These are phyloP conservation scores for Spongospora subterranea DNA, from an alignment of 208 protist genomes.

Conservation along the genomic window DNA sequence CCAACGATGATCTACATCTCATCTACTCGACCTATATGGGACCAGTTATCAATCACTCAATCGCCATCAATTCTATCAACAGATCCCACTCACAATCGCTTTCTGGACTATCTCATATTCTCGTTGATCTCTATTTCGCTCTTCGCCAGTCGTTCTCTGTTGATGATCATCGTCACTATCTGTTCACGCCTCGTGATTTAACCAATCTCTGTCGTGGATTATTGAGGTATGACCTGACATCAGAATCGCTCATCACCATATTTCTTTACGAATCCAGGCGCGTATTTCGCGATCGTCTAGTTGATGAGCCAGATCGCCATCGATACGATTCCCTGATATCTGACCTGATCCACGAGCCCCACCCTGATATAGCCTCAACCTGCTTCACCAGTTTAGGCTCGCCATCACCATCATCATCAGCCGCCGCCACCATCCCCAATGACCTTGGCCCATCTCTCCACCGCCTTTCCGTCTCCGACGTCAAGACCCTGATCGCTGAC, in stretches of 20 bases:
- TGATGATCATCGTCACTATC: slow-evolving; percentile 93
- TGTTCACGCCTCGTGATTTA: slow-evolving; percentile 94
- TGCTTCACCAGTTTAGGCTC: not conserved
- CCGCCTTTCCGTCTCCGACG: slow-evolving; percentile 56
- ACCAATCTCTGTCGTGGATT: slow-evolving; percentile 85
- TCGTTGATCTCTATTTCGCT: slow-evolving; percentile 90
- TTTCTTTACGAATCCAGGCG: slow-evolving; percentile 89
- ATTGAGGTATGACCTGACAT: slow-evolving; percentile 83
- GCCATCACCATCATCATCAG: not conserved
- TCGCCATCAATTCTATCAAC: not conserved
- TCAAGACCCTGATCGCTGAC: slow-evolving; percentile 58
- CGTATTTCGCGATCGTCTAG: slow-evolving; percentile 91
- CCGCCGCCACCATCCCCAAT: not conserved
- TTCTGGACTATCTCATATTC: slow-evolving; percentile 84
- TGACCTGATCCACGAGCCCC: slow-evolving; percentile 34
- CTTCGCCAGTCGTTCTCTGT: slow-evolving; percentile 86
- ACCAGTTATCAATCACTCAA: slow-evolving; percentile 74
- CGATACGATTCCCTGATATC: slow-evolving; percentile 64
- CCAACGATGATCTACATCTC: slow-evolving; percentile 85
- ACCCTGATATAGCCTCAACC: not conserved
- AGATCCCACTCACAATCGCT: not conserved
- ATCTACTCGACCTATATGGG: slow-evolving; percentile 92
- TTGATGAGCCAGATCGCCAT: slow-evolving; percentile 72
- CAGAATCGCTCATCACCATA: slow-evolving; percentile 82
- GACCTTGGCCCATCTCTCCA: not conserved